phyloP scores from a whole-genome alignment of 768 basidiomycete genomes.

The Phaffia australis region DNA sequence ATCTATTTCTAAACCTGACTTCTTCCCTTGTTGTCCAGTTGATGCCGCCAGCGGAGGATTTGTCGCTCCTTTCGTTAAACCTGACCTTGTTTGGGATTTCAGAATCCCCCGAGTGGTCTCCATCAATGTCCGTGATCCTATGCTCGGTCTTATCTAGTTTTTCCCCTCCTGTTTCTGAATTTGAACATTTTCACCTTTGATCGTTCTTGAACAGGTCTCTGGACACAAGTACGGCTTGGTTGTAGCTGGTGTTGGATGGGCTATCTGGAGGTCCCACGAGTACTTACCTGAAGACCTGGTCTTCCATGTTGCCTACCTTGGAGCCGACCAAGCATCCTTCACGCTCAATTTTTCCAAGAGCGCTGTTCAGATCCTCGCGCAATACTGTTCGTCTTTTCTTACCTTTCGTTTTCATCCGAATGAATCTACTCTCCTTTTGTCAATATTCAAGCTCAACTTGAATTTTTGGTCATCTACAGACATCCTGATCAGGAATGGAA shows the following conservation, averaged over 20 bases:
- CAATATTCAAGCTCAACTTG: too few relatives aligned
- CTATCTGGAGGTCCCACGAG: slow-evolving; percentile 32
- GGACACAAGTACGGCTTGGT: slow-evolving; percentile 32
- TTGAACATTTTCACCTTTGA: too few relatives aligned
- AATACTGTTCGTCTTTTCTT: not conserved
- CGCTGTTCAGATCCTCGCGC: slow-evolving; percentile 26
- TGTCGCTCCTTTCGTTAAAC: slow-evolving; percentile 30
- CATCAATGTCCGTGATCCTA: slow-evolving; percentile 27
- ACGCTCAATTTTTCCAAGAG: slow-evolving; percentile 31
- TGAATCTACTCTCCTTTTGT: too few relatives aligned
- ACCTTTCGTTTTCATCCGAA: not conserved
- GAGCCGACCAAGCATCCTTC: slow-evolving; percentile 29
- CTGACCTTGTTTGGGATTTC: slow-evolving; percentile 35
- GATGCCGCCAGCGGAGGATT: slow-evolving; percentile 23
- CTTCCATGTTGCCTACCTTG: slow-evolving; percentile 27
- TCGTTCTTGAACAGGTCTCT: slow-evolving; percentile 26
- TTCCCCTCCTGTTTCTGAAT: too few relatives aligned
- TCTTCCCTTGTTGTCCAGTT: not conserved
- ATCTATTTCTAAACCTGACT: not conserved
- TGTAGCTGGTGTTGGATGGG: slow-evolving; percentile 36
- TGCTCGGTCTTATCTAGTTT: too few relatives aligned
- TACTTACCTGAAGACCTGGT: slow-evolving; percentile 38
- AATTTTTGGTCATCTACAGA: not conserved
- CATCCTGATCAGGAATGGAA: slow-evolving; percentile 28
- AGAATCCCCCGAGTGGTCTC: slow-evolving; percentile 34